phyloP scores from a whole-genome alignment of 495 filamentous ascomycete genomes.

The Hypomontagnella submonticulosa region DNA sequence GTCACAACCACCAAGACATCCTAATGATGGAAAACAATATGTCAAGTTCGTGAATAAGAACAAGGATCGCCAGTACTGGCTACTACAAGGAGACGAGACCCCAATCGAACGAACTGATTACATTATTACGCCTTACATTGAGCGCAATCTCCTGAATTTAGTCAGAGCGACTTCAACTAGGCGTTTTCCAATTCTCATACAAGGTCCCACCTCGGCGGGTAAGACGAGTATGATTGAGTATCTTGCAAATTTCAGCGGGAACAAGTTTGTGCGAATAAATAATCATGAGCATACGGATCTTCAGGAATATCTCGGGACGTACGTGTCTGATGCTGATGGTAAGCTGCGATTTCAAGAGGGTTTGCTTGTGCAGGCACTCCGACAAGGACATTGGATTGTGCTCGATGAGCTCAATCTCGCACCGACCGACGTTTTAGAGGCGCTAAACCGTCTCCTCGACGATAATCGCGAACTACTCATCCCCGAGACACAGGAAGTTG shows the following conservation, averaged over 20 bases:
- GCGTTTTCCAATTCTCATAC: conserved; percentile 92
- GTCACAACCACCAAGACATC: conserved; percentile 76
- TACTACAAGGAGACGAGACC: conserved; percentile 73
- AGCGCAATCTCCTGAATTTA: conserved; percentile 91
- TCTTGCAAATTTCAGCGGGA: conserved; percentile 92
- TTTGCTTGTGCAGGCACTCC: conserved; percentile 88
- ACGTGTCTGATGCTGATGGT: conserved; percentile 85
- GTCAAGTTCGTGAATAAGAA: conserved; percentile 75
- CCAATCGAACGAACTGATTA: conserved; percentile 85
- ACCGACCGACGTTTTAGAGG: conserved; percentile 95
- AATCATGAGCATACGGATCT: conserved; percentile 99
- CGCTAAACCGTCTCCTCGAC: conserved; percentile 91
- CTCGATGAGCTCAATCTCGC: conserved; percentile 97
- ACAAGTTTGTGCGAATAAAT: conserved; percentile 98
- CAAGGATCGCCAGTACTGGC: conserved; percentile 85
- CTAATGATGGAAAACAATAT: conserved; percentile 78
- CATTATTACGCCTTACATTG: conserved; percentile 95
- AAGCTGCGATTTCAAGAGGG: conserved; percentile 92
- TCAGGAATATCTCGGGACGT: conserved; percentile 96
- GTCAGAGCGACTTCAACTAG: conserved; percentile 91
- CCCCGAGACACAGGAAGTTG: conserved; percentile 93
- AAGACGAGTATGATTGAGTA: conserved; percentile 99
- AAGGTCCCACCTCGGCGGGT: conserved; percentile 95
- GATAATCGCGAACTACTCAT: conserved; percentile 98
- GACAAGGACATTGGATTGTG: conserved; percentile 97